Percentiles rank a stretch among this genome's conserved stretches.
These are phyloP conservation scores for Warburgia ugandensis DNA, from an alignment of 164 flowering plant genomes.

Conservation along the genomic window DNA sequence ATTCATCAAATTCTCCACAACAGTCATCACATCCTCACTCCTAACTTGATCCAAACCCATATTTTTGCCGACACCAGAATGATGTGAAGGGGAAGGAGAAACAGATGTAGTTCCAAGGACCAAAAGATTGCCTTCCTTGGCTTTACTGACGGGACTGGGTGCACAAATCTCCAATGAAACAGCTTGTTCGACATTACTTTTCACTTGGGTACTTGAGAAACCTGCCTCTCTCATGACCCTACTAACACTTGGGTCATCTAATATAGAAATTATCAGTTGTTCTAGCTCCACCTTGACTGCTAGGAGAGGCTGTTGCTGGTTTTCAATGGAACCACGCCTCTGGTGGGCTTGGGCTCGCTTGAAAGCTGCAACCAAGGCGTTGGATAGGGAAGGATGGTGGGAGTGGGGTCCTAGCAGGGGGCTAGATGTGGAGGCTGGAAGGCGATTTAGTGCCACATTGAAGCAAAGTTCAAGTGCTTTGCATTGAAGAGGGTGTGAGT, in stretches of 20 bases:
- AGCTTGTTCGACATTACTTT: conserved; percentile 76
- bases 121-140: conserved; percentile 36
- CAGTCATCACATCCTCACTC: conserved; percentile 43
- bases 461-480: conserved; percentile 94
- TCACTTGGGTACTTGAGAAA: conserved; percentile 87
- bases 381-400: conserved; percentile 76
- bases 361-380: conserved; percentile 92
- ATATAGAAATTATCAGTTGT: conserved; percentile 80
- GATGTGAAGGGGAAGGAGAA: conserved; percentile 15
- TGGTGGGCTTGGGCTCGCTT: conserved; percentile 98
- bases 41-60: conserved; percentile 22
- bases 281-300: conserved; percentile 88
- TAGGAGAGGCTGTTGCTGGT: conserved; percentile 76
- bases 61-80: conserved; percentile 11
- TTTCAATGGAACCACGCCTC: conserved; percentile 83
- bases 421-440: conserved; percentile 64
- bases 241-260: conserved; percentile 98
- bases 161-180: conserved; percentile 54
- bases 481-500: conserved; percentile 93
- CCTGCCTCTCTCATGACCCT: conserved; percentile 99
- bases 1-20: conserved; percentile 48
- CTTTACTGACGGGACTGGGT: conserved; percentile 24
- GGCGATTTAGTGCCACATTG: conserved; percentile 95
- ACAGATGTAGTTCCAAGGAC: conserved; percentile 16
- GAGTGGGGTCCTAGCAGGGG: conserved; percentile 43